Conservation (phyloP, 257 asterid genomes). For the Primulina tabacum region DNA sequence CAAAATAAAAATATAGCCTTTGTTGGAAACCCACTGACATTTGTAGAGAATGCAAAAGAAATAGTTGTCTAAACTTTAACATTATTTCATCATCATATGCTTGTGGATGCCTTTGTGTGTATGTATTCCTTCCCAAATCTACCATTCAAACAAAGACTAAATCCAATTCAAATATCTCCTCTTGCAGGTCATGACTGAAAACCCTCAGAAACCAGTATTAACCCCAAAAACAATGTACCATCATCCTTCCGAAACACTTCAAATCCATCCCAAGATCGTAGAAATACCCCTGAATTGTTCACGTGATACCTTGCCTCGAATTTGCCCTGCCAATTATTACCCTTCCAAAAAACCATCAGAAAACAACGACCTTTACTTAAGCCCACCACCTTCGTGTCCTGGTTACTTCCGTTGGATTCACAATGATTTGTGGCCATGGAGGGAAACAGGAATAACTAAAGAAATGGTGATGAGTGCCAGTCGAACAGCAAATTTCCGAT, state of each 20-base stretch:
- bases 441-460: slow-evolving; percentile 39
- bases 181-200: slow-evolving; percentile 40
- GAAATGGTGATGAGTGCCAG: slow-evolving; percentile 50
- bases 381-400: slow-evolving; percentile 34
- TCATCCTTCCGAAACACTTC: slow-evolving; percentile 6
- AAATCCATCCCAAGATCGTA: slow-evolving; percentile 25
- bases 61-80: not conserved
- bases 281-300: slow-evolving; percentile 58
- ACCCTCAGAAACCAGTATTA: slow-evolving; percentile 19
- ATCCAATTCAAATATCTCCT: slow-evolving; percentile 1
- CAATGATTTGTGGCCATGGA: slow-evolving; percentile 49
- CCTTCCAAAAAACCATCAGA: slow-evolving; percentile 27
- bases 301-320: slow-evolving; percentile 28
- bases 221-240: not conserved
- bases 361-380: not conserved
- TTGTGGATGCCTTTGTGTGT: not conserved
- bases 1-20: too few species aligned
- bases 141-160: not conserved
- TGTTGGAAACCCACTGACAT: not conserved
- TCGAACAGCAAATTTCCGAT: slow-evolving; percentile 43
- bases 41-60: too few species aligned
- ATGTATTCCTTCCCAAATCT: not conserved
- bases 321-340: slow-evolving; percentile 60
- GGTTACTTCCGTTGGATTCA: slow-evolving; percentile 55
- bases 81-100: not conserved